A percentile compares a stretch with the other conserved stretches of the same genome.
Conservation (phyloP, 352 stramenopile genomes). For the Globisporangium yorkense region DNA sequence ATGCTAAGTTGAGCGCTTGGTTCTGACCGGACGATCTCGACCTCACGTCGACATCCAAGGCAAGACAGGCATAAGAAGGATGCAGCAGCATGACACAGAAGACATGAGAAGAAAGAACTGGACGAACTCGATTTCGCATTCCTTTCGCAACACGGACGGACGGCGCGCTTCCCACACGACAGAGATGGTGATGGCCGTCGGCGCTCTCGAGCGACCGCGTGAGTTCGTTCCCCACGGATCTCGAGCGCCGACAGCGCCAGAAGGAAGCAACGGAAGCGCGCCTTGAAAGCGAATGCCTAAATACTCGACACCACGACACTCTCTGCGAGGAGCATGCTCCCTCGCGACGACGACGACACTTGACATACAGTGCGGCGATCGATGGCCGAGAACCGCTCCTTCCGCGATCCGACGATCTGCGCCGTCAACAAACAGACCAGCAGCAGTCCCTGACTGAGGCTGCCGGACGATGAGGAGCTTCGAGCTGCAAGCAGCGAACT, state of each 20-base stretch:
- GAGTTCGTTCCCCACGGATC: conserved; percentile 1
- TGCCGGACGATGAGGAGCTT: background rate
- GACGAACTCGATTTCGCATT: background rate
- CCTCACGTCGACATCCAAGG: no score
- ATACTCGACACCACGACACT: conserved; percentile 1
- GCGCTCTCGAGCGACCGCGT: conserved; percentile 1
- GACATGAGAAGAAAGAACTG: background rate
- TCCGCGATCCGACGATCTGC: background rate
- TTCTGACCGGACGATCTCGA: no score
- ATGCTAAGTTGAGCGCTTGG: no score
- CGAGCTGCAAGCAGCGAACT: background rate
- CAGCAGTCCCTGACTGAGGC: background rate
- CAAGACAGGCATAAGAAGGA: background rate
- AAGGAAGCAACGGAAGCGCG: background rate
- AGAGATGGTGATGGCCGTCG: background rate
- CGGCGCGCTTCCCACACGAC: background rate
- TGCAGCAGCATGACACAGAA: background rate
- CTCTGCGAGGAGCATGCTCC: background rate
- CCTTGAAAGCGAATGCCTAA: background rate
- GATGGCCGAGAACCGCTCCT: background rate
- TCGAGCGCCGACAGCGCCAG: background rate
- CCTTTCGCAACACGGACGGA: background rate
- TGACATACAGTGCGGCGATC: background rate
- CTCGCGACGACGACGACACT: conserved; percentile 1
- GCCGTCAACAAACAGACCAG: background rate